Evolutionary conservation across 495 filamentous ascomycete species (phyloP).

Genomic region (Cladorrhinum samala): DNA sequence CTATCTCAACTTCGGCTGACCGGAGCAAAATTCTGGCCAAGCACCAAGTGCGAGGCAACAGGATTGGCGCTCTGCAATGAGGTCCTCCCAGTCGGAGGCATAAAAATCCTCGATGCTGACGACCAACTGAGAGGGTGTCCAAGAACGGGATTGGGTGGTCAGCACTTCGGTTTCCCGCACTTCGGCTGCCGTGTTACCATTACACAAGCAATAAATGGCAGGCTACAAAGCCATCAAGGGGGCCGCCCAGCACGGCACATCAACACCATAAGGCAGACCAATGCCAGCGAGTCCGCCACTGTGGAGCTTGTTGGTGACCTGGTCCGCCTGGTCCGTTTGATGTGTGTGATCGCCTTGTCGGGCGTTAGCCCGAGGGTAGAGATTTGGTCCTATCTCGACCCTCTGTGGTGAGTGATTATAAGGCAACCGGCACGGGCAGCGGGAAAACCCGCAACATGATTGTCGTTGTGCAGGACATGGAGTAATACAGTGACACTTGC

Average conservation of each 20-base stretch:
- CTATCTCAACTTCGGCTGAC: too few relatives aligned
- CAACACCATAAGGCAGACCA: background rate
- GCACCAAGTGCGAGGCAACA: too few relatives aligned
- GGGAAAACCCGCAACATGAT: background rate
- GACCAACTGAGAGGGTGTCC: background rate
- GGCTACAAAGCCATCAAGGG: background rate
- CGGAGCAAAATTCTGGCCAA: too few relatives aligned
- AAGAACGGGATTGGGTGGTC: constrained; percentile 8
- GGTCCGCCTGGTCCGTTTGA: background rate
- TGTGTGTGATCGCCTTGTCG: background rate
- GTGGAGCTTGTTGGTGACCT: background rate
- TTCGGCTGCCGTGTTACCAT: constrained; percentile 12
- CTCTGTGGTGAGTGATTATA: too few relatives aligned
- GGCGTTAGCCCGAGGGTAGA: background rate
- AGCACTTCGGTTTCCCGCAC: background rate
- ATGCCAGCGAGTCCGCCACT: background rate
- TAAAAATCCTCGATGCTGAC: constrained; percentile 2
- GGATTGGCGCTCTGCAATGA: too few relatives aligned
- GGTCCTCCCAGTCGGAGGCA: constrained; percentile 7
- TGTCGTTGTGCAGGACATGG: background rate
- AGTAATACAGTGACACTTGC: background rate
- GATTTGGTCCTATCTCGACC: too few relatives aligned
- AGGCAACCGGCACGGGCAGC: too few relatives aligned
- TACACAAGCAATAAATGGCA: background rate
- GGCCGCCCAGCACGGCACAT: background rate